Evolutionary conservation across 2,329 filamentous ascomycete species (phyloP), one percentile per base, ranked within the genome.

Genomic region (Diatrype stigma): DNA sequence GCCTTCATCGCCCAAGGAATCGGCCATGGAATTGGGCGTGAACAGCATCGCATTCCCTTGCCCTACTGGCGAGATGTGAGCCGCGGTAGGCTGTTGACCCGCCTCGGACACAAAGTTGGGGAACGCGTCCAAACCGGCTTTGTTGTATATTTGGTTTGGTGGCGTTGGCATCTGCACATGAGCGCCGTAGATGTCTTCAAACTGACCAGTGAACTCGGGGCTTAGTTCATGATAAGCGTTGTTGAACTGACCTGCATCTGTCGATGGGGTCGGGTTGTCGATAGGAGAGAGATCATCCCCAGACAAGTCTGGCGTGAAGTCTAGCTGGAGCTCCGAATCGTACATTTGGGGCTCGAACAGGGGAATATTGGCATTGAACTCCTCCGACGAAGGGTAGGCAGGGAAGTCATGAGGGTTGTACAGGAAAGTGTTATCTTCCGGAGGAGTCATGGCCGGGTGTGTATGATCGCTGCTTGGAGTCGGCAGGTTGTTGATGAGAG

Each of bases 41-140:
- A 78, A 87, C 30, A 90, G 77, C 72, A 89, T 87, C 1, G 83
- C 73, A 53, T 86, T 84, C 34, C 80, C 78, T 60, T 89, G 86
- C 5, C 84, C 87, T 49, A 77, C 76, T 8, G 86, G 86, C 3
- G 87, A 90, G 54, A 90, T 79, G 54, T 89, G 85, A 23, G 76
- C 70, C 30, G 71, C 67, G 30, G 60, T 60, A 51, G 63, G 65
- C n/a, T 70, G 69, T 30, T 70, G 70, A 60, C 67, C 72, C 38
- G 75, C 60, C 14, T 75, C 69, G 6, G 67, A 60, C 4, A 62
- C 58, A 49, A 69, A 73, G 51, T 71, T 67, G 32, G 69, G 68
- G 46, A 78, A 74, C 28, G 71, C 67, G 46, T 73, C 69, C 2
- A 67, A 60, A 53, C 76, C 67, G 55, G 69, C 66, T 65, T 80